These are phyloP conservation scores for Protostelium mycophagum DNA, from an alignment of 78 protist genomes.

Conservation along the genomic window DNA sequence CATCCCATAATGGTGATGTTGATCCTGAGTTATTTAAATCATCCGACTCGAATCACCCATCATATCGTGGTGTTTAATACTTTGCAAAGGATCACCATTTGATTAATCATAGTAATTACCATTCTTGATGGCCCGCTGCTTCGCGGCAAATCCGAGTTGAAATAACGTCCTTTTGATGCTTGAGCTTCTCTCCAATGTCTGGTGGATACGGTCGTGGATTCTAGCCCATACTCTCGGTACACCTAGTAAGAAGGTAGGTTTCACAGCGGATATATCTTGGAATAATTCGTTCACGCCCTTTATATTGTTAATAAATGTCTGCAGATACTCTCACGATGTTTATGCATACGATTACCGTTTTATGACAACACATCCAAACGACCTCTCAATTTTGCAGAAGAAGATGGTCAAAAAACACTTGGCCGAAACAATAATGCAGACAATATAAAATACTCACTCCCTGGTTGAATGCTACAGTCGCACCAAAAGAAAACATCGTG, in stretches of 20 bases:
- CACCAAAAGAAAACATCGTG: neutral
- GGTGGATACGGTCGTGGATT: slow-evolving; percentile 68
- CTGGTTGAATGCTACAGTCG: neutral
- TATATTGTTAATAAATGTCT: neutral
- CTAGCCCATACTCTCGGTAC: slow-evolving; percentile 94
- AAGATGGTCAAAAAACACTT: too few relatives aligned
- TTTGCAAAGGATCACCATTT: too few relatives aligned
- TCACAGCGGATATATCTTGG: slow-evolving; percentile 73
- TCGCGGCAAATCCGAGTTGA: slow-evolving; percentile 55
- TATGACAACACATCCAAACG: slow-evolving; percentile 29
- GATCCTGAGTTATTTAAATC: neutral
- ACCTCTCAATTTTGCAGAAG: too few relatives aligned
- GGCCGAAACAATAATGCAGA: too few relatives aligned
- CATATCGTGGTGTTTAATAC: too few relatives aligned
- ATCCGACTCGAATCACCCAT: too few relatives aligned
- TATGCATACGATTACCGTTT: too few relatives aligned
- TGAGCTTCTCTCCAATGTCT: slow-evolving; percentile 17
- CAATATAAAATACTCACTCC: neutral
- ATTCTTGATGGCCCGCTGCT: slow-evolving; percentile 34
- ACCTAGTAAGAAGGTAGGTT: slow-evolving; percentile 85
- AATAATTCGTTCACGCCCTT: slow-evolving; percentile 17
- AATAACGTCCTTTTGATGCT: slow-evolving; percentile 53
- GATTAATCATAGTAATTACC: too few relatives aligned
- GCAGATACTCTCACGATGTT: too few relatives aligned
- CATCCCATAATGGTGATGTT: slow-evolving; percentile 67